A percentile compares a stretch with the other conserved stretches of the same genome.
Conservation (phyloP, 192 early-diverging fungal genomes). For the Globomyces pollinis-pini region DNA sequence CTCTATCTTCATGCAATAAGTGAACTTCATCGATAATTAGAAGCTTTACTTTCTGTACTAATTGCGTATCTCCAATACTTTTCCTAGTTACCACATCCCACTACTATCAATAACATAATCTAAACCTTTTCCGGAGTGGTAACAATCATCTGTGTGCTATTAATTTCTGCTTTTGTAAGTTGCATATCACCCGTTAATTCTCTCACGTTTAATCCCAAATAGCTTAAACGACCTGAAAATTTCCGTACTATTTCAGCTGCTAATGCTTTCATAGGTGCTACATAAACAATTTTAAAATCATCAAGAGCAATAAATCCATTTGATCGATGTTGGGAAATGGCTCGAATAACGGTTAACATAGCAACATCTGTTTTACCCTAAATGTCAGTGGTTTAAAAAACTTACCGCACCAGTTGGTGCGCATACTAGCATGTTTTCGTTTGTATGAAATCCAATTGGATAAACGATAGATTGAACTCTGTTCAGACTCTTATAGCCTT, state of each 20-base stretch:
- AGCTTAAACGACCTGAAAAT: constrained; percentile 69
- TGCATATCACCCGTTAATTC: constrained; percentile 99
- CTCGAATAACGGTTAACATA: constrained; percentile 83
- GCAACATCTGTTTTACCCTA: constrained; percentile 99
- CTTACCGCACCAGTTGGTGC: constrained; percentile 97
- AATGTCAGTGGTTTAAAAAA: neutral
- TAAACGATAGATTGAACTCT: constrained; percentile 94
- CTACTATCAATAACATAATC: too few relatives aligned
- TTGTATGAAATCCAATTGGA: constrained; percentile 86
- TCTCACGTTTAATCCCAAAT: constrained; percentile 77
- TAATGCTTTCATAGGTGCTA: constrained; percentile 97
- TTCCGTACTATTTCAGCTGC: constrained; percentile 93
- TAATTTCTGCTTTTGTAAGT: constrained; percentile 89
- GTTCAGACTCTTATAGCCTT: constrained; percentile 81
- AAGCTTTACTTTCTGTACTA: constrained; percentile 81
- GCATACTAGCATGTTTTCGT: constrained; percentile 97
- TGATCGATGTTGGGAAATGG: constrained; percentile 57
- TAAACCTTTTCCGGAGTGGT: constrained; percentile 99
- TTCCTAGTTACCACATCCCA: constrained; percentile 99
- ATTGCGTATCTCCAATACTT: constrained; percentile 85
- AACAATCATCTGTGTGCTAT: constrained; percentile 93
- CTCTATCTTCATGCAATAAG: constrained; percentile 91
- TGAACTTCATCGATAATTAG: constrained; percentile 98
- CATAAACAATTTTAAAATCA: constrained; percentile 97
- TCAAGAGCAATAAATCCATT: constrained; percentile 57